These are phyloP conservation scores for Zymoseptoria pseudotritici DNA, from an alignment of 2,329 filamentous ascomycete genomes.

Conservation along the genomic window DNA sequence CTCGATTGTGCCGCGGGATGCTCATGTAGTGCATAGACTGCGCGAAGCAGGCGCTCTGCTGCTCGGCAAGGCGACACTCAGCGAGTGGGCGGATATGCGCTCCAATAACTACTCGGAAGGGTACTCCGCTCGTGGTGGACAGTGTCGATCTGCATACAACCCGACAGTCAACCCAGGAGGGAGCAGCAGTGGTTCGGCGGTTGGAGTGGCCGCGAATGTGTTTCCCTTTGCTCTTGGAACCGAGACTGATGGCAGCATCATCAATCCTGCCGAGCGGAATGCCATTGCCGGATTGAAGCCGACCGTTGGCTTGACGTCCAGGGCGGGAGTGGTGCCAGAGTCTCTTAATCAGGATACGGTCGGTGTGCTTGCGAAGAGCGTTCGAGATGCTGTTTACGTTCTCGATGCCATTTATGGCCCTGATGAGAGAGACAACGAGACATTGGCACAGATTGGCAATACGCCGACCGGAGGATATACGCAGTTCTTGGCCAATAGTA, in stretches of 20 bases:
- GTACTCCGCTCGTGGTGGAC: slow-evolving; percentile 57
- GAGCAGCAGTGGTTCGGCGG: slow-evolving; percentile 59
- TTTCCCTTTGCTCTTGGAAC: slow-evolving; percentile 62
- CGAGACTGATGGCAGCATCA: slow-evolving; percentile 63
- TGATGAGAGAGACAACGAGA: slow-evolving; percentile 60
- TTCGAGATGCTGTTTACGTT: slow-evolving; percentile 59
- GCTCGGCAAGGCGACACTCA: slow-evolving; percentile 62
- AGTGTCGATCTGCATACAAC: slow-evolving; percentile 61
- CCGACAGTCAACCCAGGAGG: slow-evolving; percentile 61
- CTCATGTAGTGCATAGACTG: slow-evolving; percentile 54
- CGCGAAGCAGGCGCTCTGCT: slow-evolving; percentile 60
- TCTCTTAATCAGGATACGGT: slow-evolving; percentile 61
- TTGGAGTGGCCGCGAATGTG: slow-evolving; percentile 57
- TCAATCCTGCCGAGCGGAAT: slow-evolving; percentile 64
- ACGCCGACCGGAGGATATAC: slow-evolving; percentile 52
- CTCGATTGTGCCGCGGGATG: slow-evolving; percentile 59
- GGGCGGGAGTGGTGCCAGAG: slow-evolving; percentile 53
- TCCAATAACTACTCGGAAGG: slow-evolving; percentile 61
- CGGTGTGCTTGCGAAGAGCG: slow-evolving; percentile 59
- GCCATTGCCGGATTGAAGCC: slow-evolving; percentile 67
- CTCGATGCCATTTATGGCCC: slow-evolving; percentile 62
- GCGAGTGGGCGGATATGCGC: slow-evolving; percentile 69
- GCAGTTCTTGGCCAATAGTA: slow-evolving; percentile 48
- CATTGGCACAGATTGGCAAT: slow-evolving; percentile 47
- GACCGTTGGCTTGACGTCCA: slow-evolving; percentile 64